Conservation (phyloP, 352 stramenopile genomes). For the Pythium apleroticum region DNA sequence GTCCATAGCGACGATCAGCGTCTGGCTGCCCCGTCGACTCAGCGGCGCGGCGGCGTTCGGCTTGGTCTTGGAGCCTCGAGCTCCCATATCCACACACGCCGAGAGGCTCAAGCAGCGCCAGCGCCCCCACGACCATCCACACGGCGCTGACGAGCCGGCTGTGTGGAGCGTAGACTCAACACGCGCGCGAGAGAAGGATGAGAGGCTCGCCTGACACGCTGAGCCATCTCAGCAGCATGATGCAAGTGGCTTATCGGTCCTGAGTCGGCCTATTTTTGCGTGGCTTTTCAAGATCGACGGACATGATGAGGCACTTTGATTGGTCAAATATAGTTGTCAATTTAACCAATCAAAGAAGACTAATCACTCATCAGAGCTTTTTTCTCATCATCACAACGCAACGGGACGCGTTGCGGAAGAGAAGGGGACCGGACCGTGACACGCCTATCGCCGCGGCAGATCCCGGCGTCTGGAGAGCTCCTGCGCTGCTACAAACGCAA, state of each 20-base stretch:
- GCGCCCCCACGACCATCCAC: conserved; percentile 15
- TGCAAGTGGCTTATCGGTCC: conserved; percentile 1
- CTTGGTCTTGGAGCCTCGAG: conserved; percentile 55
- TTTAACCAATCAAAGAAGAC: neutral
- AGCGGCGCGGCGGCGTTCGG: conserved; percentile 8
- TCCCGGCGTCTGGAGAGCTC: neutral
- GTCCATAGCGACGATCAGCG: conserved; percentile 30
- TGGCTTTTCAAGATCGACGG: neutral
- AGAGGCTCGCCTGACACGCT: neutral
- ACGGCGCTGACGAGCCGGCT: neutral
- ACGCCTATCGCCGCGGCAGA: neutral
- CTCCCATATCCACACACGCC: conserved; percentile 38
- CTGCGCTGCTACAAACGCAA: neutral
- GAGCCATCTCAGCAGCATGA: neutral
- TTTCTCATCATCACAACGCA: neutral
- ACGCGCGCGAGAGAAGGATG: no score
- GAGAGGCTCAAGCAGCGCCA: neutral
- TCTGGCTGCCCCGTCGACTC: conserved; percentile 21
- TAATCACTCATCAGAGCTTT: neutral
- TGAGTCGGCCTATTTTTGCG: conserved; percentile 18
- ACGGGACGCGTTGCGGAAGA: neutral
- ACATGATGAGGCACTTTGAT: neutral
- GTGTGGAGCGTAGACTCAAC: neutral
- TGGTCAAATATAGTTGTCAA: neutral
- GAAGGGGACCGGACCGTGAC: neutral